These are phyloP conservation scores for Phytopythium mirpurense DNA, from an alignment of 352 stramenopile genomes.

Conservation along the genomic window DNA sequence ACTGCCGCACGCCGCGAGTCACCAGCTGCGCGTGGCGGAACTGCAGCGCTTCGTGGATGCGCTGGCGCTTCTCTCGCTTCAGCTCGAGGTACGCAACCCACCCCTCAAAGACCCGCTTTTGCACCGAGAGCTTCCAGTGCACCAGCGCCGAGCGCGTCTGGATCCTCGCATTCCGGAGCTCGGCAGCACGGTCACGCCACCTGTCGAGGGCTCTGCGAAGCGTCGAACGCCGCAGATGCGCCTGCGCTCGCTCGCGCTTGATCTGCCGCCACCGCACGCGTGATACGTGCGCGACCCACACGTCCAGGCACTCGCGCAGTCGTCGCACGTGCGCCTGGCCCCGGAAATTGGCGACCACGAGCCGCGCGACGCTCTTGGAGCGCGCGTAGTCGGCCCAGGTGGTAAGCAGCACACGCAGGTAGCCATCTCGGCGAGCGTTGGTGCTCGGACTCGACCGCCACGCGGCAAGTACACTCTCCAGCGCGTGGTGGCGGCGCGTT, in stretches of 20 bases:
- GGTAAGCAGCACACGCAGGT: slow-evolving; percentile 4
- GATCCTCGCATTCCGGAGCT: slow-evolving; percentile 14
- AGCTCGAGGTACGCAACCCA: slow-evolving; percentile 29
- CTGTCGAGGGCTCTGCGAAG: slow-evolving; percentile 22
- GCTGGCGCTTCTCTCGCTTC: slow-evolving; percentile 30
- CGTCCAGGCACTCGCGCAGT: slow-evolving; percentile 15
- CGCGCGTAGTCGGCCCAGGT: slow-evolving; percentile 18
- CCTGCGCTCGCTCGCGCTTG: slow-evolving; percentile 21
- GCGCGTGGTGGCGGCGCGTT: slow-evolving; percentile 2
- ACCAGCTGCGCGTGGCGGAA: slow-evolving; percentile 43
- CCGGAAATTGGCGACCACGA: slow-evolving; percentile 29
- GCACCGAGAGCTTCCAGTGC: slow-evolving; percentile 47
- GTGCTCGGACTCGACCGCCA: slow-evolving; percentile 6
- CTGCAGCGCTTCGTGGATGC: slow-evolving; percentile 42
- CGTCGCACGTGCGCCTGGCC: slow-evolving; percentile 20
- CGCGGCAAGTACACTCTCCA: slow-evolving; percentile 6
- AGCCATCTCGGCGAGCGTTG: background rate
- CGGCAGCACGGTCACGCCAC: slow-evolving; percentile 23
- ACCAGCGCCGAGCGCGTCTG: slow-evolving; percentile 28
- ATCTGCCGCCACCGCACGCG: slow-evolving; percentile 40
- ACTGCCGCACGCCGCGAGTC: slow-evolving; percentile 35
- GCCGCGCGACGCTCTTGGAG: slow-evolving; percentile 15
- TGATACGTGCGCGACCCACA: slow-evolving; percentile 29
- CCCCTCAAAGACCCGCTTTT: slow-evolving; percentile 21
- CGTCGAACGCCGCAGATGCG: slow-evolving; percentile 21